Base-by-base conservation (phyloP, 2,329 filamentous ascomycete species). In the Paracamarosporium sp. region DNA sequence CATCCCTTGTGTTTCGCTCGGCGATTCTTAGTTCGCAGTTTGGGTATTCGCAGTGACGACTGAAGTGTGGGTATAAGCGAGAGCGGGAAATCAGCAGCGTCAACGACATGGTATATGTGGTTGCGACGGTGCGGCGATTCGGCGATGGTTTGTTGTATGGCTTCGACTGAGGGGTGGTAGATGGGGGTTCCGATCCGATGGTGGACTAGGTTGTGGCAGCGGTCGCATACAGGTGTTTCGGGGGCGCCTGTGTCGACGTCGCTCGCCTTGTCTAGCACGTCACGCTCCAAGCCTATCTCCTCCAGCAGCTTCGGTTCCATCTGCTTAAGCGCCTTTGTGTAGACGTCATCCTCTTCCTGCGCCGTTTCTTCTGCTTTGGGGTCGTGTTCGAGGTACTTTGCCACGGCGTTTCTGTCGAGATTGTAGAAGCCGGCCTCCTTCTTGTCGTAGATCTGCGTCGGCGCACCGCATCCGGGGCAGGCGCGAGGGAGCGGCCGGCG, bases 31-130 rank as follows among this genome's bases (percentile, higher is more conserved):
- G 91, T 90, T 55, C 94, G 88, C 52, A 95, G 82, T 7, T 89
- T 88, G 59, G 91, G 88, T 9, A 93, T 81, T 31, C 88, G 82
- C 1, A 97, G 82, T 0, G 92, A 81, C 7, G 85, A 81, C 59
- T 90, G 86, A 9, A 99, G 85, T 43, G 88, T 86, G 0, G 92
- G 91, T 4, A 98, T 83, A 13, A 99, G 79, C 1, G 95, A 97
- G 86, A 99, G 91, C 20, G 95, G 95, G 63, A 99, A 98, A 76
- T 99, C 95, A 59, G 93, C 95, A 2, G 95, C 94, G 71, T 99
- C 95, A 22, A 99, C 81, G 25, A 99, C 84, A 76, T 99, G 95
- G 74, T 98, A 99, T 60, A 99, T 89, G 76, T 97, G 92, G 70
- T 99, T 98, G 72, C 91, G 86, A 73, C 91, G 91, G 78, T 96